Percentiles rank a stretch among this genome's conserved stretches.
Conservation (phyloP, 2,329 filamentous ascomycete genomes). For the Penicillium sp. region DNA sequence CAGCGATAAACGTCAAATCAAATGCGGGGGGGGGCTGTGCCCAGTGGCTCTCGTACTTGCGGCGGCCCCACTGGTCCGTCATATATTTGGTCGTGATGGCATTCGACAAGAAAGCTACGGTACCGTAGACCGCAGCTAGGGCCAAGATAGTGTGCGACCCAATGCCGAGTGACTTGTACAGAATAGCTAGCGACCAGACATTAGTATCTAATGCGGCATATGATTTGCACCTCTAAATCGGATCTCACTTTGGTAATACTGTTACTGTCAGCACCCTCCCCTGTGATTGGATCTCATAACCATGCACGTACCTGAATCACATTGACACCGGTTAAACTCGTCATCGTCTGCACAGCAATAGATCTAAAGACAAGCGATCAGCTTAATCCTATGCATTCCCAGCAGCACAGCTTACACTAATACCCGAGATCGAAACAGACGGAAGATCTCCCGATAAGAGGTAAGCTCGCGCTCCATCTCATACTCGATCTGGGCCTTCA, state of each 20-base stretch:
- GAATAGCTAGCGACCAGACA: conserved; percentile 40
- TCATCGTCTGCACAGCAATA: conserved; percentile 60
- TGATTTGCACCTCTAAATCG: neutral
- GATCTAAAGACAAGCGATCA: conserved; percentile 32
- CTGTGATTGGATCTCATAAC: neutral
- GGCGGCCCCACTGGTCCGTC: conserved; percentile 59
- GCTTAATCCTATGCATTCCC: neutral
- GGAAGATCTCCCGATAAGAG: conserved; percentile 54
- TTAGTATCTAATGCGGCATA: conserved; percentile 1
- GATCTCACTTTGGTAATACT: conserved; percentile 35
- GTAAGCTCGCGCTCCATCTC: conserved; percentile 58
- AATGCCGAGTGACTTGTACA: conserved; percentile 58
- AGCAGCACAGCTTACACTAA: conserved; percentile 43
- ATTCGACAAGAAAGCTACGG: conserved; percentile 53
- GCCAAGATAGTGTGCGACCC: conserved; percentile 52
- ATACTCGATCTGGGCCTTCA: conserved; percentile 57
- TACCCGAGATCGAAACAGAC: conserved; percentile 52
- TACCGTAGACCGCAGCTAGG: conserved; percentile 57
- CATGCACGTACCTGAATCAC: conserved; percentile 49
- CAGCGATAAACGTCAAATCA: neutral
- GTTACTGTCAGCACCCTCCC: neutral
- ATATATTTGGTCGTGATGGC: conserved; percentile 53
- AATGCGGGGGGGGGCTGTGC: neutral
- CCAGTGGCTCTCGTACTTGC: conserved; percentile 42
- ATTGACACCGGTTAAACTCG: conserved; percentile 57